Base-by-base conservation (phyloP, 2,329 filamentous ascomycete genomes). In the Spiromastix sp. region DNA sequence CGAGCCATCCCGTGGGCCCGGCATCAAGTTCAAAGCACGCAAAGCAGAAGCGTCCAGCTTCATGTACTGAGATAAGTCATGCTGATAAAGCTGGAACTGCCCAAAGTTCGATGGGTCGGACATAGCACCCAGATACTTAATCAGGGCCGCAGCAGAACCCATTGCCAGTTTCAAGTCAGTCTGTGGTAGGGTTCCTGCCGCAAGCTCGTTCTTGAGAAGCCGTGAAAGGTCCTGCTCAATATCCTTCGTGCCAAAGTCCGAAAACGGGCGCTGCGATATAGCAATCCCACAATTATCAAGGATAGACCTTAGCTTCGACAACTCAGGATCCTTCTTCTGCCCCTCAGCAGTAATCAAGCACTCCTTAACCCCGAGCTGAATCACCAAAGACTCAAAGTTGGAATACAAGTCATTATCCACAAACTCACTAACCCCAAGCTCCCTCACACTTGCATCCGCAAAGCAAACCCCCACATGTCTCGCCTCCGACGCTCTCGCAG, bases 341-440 rank as follows among this genome's bases (percentile, higher is more conserved):
- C 76, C 74, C 52, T 96, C 87, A 13, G 76, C 63, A 49, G 85
- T 81, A n/a, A 98, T 63, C 19, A 98, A 64, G 51, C 87, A 95
- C 58, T 98, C 91, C 54, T 86, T 91, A 13, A 95, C 85, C 4
- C 91, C 91, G 3, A 98, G 75, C 55, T 98, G 93, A 46, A 98
- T 98, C 34, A 98, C 74, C 12, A 98, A 71, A 3, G 87, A 86
- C 63, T 98, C 91, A 47, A 98, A 93, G 57, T 98, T 98, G 34
- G 89, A 96, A 64, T 93, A 98, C 7, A 95, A 70, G 55, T 98
- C 91, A 53, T 96, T 98, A 68, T 98, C 91, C n/a, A 94, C 74
- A 46, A 98, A 98, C 55, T 98, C 93, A 67, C 85, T 94, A 36
- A 98, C 86, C 6, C 91, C 91, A 2, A 98, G 72, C 64, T 98